Conservation (phyloP, 169 alveolate genomes). For the Haemoproteus tartakovskyi region DNA sequence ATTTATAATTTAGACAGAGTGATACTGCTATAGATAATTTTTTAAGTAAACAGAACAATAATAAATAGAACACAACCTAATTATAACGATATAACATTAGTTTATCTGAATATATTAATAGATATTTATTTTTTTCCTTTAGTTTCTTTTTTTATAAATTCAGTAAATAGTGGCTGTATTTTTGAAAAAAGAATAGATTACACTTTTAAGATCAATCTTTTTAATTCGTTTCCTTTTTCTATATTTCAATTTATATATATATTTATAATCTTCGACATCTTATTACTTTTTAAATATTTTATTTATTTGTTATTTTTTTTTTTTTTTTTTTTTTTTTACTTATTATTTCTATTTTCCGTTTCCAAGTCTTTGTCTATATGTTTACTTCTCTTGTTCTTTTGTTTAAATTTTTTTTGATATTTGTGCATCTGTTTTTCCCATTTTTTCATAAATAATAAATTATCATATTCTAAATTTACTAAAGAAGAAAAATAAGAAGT, state of each 20-base stretch:
- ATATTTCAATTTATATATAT: not conserved
- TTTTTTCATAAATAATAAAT: constrained; percentile 55
- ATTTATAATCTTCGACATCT: not conserved
- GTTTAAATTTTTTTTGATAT: constrained; percentile 6
- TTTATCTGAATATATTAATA: no score
- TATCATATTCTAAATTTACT: constrained; percentile 52
- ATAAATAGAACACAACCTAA: no score
- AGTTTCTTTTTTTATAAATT: no score
- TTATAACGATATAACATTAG: no score
- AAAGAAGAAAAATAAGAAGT: constrained; percentile 27
- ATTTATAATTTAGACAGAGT: no score
- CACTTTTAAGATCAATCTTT: no score
- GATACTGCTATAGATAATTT: no score
- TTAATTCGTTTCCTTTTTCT: no score
- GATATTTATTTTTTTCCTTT: no score
- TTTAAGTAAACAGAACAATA: no score
- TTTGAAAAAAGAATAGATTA: no score
- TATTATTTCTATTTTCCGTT: not conserved
- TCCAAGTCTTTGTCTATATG: not conserved
- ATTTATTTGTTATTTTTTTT: not conserved
- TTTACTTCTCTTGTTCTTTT: constrained; percentile 1
- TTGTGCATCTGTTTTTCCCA: constrained; percentile 32
- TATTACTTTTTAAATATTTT: not conserved
- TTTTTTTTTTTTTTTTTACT: not conserved
- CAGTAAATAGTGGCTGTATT: no score